A percentile compares a stretch with the other conserved stretches of the same genome.
These are phyloP conservation scores for Candida gigantensis DNA, from an alignment of 1,139 yeast genomes.

Conservation along the genomic window DNA sequence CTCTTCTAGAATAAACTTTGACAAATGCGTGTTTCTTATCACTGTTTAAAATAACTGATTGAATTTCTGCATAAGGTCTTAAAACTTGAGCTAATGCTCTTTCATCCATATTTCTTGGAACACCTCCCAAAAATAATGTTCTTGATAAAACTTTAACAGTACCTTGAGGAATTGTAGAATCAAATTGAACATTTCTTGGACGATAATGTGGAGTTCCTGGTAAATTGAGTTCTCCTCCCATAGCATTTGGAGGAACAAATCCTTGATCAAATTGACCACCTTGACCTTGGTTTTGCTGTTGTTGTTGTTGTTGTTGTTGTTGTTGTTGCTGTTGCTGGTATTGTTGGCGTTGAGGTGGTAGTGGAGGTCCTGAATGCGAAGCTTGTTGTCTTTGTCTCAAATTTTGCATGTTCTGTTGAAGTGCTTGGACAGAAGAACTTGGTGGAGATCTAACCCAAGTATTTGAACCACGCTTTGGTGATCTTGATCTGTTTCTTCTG, in stretches of 20 bases:
- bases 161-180: constrained; percentile 73
- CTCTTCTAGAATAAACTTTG: constrained; percentile 91
- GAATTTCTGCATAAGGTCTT: constrained; percentile 93
- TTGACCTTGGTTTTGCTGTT: no score
- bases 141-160: constrained; percentile 82
- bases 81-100: constrained; percentile 64
- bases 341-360: no score
- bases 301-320: no score
- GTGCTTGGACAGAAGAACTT: constrained; percentile 11
- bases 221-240: constrained; percentile 57
- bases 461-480: constrained; percentile 44
- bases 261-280: constrained; percentile 9
- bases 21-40: constrained; percentile 96
- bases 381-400: constrained; percentile 12
- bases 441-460: constrained; percentile 32
- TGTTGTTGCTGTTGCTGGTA: no score
- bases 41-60: constrained; percentile 81
- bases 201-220: constrained; percentile 76
- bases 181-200: constrained; percentile 69
- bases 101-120: constrained; percentile 81
- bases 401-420: constrained; percentile 14
- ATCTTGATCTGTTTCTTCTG: constrained; percentile 58
- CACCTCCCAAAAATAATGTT: constrained; percentile 92
- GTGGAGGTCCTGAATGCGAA: no score
- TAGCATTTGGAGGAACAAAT: constrained; percentile 14